These are phyloP conservation scores for Collariella sp. DNA, from an alignment of 495 filamentous ascomycete genomes.

Conservation along the genomic window DNA sequence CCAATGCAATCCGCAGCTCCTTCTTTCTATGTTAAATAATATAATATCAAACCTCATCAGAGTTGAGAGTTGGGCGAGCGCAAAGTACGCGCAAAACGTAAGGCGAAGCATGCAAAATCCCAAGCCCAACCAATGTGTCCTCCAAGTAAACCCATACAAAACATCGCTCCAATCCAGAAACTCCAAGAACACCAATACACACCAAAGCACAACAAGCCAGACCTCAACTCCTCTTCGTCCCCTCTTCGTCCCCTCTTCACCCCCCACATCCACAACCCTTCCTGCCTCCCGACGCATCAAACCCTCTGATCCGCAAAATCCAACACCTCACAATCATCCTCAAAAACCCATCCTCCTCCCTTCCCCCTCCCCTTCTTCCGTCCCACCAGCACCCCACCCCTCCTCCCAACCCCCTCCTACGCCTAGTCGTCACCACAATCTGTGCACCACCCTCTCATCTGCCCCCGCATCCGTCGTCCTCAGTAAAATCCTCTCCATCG, in stretches of 20 bases:
- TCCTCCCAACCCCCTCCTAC: constrained; percentile 52
- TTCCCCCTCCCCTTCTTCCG: constrained; percentile 31
- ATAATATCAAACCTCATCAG: background rate
- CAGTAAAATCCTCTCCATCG: constrained; percentile 49
- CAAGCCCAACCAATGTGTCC: no score
- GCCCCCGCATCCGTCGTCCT: constrained; percentile 49
- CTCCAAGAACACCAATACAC: no score
- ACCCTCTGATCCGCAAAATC: constrained; percentile 85
- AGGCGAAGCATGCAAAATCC: constrained; percentile 5
- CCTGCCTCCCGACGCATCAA: no score
- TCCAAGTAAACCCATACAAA: no score
- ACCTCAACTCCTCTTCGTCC: no score
- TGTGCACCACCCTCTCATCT: constrained; percentile 58
- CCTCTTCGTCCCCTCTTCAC: no score
- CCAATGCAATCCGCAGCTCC: background rate
- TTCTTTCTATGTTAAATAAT: background rate
- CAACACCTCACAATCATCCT: constrained; percentile 87
- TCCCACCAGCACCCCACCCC: no score
- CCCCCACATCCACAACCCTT: background rate
- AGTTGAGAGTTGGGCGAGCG: background rate
- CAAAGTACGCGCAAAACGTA: background rate
- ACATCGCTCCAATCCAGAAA: no score
- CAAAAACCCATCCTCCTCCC: constrained; percentile 76
- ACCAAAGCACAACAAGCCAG: no score
- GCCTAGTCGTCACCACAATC: constrained; percentile 69